Percentiles rank a stretch among this genome's conserved stretches.
Evolutionary conservation across 805 yeast genomes (phyloP).

Genomic region (Barnettozyma sucrosica): DNA sequence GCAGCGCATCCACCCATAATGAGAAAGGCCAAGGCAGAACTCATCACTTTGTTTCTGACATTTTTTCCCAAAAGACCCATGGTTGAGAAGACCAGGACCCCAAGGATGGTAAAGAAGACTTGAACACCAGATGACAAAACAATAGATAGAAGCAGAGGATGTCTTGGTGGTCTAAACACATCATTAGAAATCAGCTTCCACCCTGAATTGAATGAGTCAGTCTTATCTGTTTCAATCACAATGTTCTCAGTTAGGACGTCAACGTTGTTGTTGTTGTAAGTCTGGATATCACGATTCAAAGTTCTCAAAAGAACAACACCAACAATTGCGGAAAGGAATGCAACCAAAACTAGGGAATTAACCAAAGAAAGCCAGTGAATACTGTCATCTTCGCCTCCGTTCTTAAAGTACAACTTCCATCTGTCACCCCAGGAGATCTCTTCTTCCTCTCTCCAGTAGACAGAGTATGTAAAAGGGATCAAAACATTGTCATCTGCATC

Average conservation of each 20-base stretch:
- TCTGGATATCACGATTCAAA: conserved; percentile 44
- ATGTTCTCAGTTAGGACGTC: conserved; percentile 23
- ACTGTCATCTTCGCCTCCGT: conserved; percentile 42
- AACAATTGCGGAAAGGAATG: conserved; percentile 56
- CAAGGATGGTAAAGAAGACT: conserved; percentile 55
- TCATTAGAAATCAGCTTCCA: conserved; percentile 54
- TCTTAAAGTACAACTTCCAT: conserved; percentile 66
- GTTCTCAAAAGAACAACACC: conserved; percentile 57
- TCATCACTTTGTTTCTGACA: conserved; percentile 60
- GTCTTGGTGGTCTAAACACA: conserved; percentile 47
- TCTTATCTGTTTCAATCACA: conserved; percentile 22
- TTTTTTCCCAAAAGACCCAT: conserved; percentile 57
- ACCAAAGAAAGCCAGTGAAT: conserved; percentile 77
- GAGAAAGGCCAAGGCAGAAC: conserved; percentile 54
- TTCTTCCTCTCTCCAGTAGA: conserved; percentile 81
- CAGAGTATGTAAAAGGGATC: conserved; percentile 78
- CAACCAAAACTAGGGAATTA: conserved; percentile 62
- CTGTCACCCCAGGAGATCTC: conserved; percentile 59
- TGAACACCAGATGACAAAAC: conserved; percentile 74
- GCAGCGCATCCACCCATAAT: conserved; percentile 69
- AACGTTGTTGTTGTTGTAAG: conserved; percentile 23
- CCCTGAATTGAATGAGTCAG: conserved; percentile 29
- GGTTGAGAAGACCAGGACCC: conserved; percentile 53
- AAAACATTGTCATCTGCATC: conserved; percentile 33
- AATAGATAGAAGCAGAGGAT: conserved; percentile 44